A percentile compares a stretch with the other conserved stretches of the same genome.
Conservation (phyloP, 345 rosid species). For the Theobroma cacao region DNA sequence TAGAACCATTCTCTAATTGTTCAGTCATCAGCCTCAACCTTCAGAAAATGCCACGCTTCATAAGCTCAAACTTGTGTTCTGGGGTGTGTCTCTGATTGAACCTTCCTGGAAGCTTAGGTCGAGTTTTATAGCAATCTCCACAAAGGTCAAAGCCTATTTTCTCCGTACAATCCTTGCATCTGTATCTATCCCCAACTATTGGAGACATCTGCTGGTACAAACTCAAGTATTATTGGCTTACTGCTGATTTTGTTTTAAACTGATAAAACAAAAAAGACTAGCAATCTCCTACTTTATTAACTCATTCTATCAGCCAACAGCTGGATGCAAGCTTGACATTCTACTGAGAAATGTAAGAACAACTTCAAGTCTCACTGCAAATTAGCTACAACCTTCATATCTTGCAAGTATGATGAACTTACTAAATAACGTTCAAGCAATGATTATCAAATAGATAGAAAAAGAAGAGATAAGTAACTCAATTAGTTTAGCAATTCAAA, state of each 20-base stretch:
- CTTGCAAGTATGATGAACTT: neutral
- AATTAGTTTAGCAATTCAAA: neutral
- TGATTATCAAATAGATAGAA: neutral
- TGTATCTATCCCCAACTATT: conserved; percentile 71
- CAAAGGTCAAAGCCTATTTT: conserved; percentile 78
- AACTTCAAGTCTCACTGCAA: neutral
- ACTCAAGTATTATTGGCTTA: neutral
- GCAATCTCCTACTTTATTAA: neutral
- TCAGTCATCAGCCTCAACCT: conserved; percentile 7
- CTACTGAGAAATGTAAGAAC: neutral
- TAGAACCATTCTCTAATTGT: neutral
- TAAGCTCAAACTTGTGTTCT: conserved; percentile 55
- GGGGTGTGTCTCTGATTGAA: conserved; percentile 90
- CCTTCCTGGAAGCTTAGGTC: conserved; percentile 65
- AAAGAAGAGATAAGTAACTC: neutral
- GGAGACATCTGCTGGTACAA: conserved; percentile 53
- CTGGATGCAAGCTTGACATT: neutral
- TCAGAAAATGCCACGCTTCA: neutral
- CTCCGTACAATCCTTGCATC: conserved; percentile 66
- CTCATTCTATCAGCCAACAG: neutral
- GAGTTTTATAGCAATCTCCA: conserved; percentile 64
- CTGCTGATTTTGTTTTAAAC: neutral
- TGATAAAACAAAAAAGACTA: neutral
- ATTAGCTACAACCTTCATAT: neutral
- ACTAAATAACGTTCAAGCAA: neutral